These are phyloP conservation scores for Fusarium neocosmosporiellum DNA, from an alignment of 2,329 filamentous ascomycete species.

Conservation along the genomic window DNA sequence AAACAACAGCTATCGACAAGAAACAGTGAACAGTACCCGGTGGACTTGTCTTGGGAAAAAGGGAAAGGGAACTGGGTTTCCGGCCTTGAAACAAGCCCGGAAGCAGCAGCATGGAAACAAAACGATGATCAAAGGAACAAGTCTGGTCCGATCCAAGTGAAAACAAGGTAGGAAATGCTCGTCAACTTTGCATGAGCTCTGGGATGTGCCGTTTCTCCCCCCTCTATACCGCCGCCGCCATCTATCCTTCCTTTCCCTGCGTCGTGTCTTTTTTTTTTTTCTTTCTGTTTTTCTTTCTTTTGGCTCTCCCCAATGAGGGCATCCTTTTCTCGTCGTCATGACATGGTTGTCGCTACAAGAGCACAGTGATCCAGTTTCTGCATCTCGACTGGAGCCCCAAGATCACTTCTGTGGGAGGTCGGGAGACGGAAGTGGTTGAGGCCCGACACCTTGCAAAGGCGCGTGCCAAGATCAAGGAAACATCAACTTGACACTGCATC, in stretches of 20 bases:
- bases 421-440: neutral
- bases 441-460: too few species aligned
- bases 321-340: neutral
- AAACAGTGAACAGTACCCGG: too few species aligned
- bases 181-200: neutral
- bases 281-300: neutral
- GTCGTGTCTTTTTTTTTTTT: neutral
- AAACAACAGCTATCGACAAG: too few species aligned
- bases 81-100: neutral
- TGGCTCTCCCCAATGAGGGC: neutral
- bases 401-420: too few species aligned
- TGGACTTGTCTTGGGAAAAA: too few species aligned
- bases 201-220: constrained; percentile 8
- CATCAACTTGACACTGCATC: neutral
- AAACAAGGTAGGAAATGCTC: neutral
- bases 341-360: neutral
- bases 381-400: too few species aligned
- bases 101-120: neutral
- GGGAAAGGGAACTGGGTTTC: neutral
- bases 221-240: neutral
- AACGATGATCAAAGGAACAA: neutral
- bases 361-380: neutral
- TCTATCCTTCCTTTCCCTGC: neutral
- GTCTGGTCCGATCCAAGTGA: neutral
- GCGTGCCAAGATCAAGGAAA: neutral